Base-by-base conservation (phyloP, 176 grass and related monocot species). In the Lolium perenne region DNA sequence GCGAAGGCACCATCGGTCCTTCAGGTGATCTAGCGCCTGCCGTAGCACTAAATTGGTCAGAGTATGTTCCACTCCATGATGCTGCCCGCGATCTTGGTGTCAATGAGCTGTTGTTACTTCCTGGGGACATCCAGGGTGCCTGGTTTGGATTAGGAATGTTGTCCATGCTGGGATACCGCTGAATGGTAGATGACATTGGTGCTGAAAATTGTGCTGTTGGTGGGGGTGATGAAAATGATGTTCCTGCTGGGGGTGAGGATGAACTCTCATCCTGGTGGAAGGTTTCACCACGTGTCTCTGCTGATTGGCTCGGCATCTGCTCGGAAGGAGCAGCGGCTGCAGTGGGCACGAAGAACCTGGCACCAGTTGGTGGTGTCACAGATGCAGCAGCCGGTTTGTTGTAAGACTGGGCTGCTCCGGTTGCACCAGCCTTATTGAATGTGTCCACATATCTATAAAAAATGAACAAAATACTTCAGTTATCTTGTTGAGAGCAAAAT, bases 381-480 rank as follows among this genome's bases (percentile, higher is more conserved):
- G 92, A 93, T 38, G 94, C 67, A 91, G 88, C 82, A 78, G 92
- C 85, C 16, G 87, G 97, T 58, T 86, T 92, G 69, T 87, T 86
- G 84, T 91, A 99, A 14, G 80, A 84, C 32, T 88, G 80, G 32
- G 84, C 18, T n/a, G 85, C 70, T 87, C 89, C 77, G 3, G 72
- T 83, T 4, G 58, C 84, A 81, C 91, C 74, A 22, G 65, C 87
- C 84, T 99, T 99, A 47, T 99, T 99, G 79, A 99, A 99, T 22
- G 97, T 99, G 87, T 98, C 96, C 20, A 98, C 96, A 67, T 98
- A 98, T 89, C 93, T 98, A 60, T 98, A 60, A 20, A 54, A 40
- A 40, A 64, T 82, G 59, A 35, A 72, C 7, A 80, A 81, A 38
- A 77, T 7, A 17, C 76, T 59, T 26, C 9, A 87, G 48, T 53